Conservation (phyloP, 208 protist genomes). For the Balamuthia mandrillaris region DNA sequence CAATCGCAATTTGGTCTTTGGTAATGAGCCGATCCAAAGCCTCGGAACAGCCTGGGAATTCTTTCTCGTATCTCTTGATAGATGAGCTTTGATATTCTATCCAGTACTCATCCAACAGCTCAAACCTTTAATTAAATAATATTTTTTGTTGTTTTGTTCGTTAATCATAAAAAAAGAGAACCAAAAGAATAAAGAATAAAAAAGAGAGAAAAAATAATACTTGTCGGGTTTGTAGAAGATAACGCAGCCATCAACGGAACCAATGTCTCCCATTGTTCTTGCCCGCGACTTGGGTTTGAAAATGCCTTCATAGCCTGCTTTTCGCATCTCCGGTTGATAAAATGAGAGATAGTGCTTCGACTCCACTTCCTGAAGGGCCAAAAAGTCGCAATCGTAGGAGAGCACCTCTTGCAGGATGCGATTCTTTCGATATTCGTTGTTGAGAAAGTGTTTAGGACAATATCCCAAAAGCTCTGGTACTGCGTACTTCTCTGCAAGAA, state of each 20-base stretch:
- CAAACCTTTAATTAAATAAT: too few relatives aligned
- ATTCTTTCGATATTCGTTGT: slow-evolving; percentile 50
- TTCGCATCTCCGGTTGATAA: slow-evolving; percentile 47
- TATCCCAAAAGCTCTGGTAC: slow-evolving; percentile 49
- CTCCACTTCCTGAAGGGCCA: slow-evolving; percentile 60
- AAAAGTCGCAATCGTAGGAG: slow-evolving; percentile 44
- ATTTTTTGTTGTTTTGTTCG: not conserved
- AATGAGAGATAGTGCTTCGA: slow-evolving; percentile 37
- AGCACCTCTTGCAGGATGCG: slow-evolving; percentile 54
- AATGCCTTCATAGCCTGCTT: slow-evolving; percentile 43
- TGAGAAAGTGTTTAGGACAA: slow-evolving; percentile 50
- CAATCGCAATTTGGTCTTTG: slow-evolving; percentile 57
- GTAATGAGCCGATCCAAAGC: slow-evolving; percentile 53
- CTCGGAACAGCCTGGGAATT: slow-evolving; percentile 1
- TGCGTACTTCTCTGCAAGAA: slow-evolving; percentile 56
- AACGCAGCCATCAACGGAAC: slow-evolving; percentile 50
- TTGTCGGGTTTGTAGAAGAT: slow-evolving; percentile 47
- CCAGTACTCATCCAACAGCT: slow-evolving; percentile 38
- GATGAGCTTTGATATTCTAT: slow-evolving; percentile 47
- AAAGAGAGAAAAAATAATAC: not conserved
- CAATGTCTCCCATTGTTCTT: slow-evolving; percentile 35
- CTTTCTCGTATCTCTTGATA: not conserved
- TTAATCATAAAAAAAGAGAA: not conserved
- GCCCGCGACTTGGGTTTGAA: slow-evolving; percentile 49
- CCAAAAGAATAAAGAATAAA: not conserved